phyloP scores from a whole-genome alignment of 768 basidiomycete genomes.

The Tylopilus rubrobrunneus region DNA sequence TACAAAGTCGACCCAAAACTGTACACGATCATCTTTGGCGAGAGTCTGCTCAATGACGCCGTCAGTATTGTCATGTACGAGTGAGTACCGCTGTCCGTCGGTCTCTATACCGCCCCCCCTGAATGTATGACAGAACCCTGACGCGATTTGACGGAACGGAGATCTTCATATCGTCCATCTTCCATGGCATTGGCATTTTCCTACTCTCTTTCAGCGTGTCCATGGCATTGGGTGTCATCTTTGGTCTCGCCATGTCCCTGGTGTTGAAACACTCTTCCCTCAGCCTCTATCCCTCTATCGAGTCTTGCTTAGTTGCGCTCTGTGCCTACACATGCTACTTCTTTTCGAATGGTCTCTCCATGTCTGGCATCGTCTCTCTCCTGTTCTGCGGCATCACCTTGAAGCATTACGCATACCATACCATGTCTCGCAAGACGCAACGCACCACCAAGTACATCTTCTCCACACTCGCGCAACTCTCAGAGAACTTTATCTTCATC shows the following conservation, averaged over 20 bases:
- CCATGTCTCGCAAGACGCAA: constrained; percentile 95
- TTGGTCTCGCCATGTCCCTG: constrained; percentile 88
- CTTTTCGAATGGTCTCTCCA: constrained; percentile 92
- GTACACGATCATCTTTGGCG: constrained; percentile 96
- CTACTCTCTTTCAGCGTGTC: constrained; percentile 92
- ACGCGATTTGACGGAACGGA: constrained; percentile 89
- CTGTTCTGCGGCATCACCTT: constrained; percentile 98
- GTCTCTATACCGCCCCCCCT: not conserved
- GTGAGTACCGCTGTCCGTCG: constrained; percentile 49
- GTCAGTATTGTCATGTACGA: constrained; percentile 99
- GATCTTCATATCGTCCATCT: constrained; percentile 81
- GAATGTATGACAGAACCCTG: constrained; percentile 59
- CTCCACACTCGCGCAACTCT: constrained; percentile 86
- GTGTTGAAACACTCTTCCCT: constrained; percentile 93
- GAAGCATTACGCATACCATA: constrained; percentile 99
- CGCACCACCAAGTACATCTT: constrained; percentile 95
- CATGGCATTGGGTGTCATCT: constrained; percentile 89
- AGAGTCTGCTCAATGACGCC: constrained; percentile 95
- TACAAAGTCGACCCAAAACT: constrained; percentile 98
- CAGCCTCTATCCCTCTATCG: constrained; percentile 84
- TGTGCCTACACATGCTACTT: constrained; percentile 98
- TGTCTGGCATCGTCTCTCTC: constrained; percentile 96
- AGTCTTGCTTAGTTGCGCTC: constrained; percentile 93
- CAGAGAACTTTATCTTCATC: constrained; percentile 99
- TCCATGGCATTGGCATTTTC: constrained; percentile 98